A percentile compares a stretch with the other conserved stretches of the same genome.
phyloP scores from a whole-genome alignment of 257 asterid genomes.

The Solanum sejunctum region DNA sequence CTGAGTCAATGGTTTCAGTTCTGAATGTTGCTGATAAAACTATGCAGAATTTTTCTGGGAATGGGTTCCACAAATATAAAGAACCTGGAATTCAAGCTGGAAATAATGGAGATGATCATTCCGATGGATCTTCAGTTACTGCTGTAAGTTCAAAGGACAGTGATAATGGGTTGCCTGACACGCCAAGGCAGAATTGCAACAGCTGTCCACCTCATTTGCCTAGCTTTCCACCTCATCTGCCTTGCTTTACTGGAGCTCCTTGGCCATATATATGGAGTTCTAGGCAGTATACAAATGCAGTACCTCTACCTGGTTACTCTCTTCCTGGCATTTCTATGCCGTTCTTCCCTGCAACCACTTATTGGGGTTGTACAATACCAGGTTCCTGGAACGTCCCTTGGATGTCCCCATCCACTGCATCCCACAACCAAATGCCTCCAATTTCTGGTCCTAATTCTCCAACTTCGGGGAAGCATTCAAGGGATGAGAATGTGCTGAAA shows the following conservation, averaged over 20 bases:
- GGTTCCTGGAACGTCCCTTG: conserved; percentile 29
- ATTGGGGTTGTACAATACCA: conserved; percentile 49
- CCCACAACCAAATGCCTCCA: conserved; percentile 9
- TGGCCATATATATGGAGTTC: conserved; percentile 70
- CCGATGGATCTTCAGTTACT: conserved; percentile 24
- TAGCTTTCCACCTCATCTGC: conserved; percentile 33
- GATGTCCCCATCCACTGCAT: conserved; percentile 10
- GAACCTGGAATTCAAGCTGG: conserved; percentile 21
- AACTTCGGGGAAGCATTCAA: conserved; percentile 40
- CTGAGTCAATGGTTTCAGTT: conserved; percentile 61
- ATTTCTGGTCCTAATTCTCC: conserved; percentile 25
- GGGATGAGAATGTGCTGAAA: conserved; percentile 29
- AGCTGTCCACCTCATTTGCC: conserved; percentile 38
- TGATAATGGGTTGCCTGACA: conserved; percentile 18
- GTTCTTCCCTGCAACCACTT: conserved; percentile 43
- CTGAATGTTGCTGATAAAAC: conserved; percentile 41
- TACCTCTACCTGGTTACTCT: conserved; percentile 27
- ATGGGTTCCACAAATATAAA: conserved; percentile 36
- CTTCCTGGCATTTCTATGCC: conserved; percentile 47
- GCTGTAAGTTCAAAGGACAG: conserved; percentile 39
- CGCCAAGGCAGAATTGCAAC: conserved; percentile 18
- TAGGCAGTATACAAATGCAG: conserved; percentile 32
- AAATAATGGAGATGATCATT: conserved; percentile 31
- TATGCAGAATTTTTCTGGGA: conserved; percentile 9
- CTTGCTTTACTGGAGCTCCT: conserved; percentile 52